A percentile compares a stretch with the other conserved stretches of the same genome.
phyloP scores from a whole-genome alignment of 305 asterid genomes.

The Ilex paraguariensis region DNA sequence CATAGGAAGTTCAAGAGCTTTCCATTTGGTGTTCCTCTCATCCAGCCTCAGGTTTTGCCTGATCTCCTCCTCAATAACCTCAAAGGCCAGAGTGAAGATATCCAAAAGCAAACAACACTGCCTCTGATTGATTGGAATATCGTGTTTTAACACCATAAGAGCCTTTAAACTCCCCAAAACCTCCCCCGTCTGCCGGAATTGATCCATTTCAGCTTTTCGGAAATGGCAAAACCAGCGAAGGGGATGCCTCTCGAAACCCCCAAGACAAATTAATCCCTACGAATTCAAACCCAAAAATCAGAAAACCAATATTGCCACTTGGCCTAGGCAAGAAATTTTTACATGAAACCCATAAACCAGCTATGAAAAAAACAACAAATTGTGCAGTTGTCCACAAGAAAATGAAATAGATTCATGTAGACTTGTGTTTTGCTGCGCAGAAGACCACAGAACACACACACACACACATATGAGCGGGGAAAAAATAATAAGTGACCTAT shows the following conservation, averaged over 20 bases:
- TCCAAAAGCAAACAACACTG: conserved; percentile 71
- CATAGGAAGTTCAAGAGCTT: conserved; percentile 66
- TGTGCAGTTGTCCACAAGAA: too few relatives aligned
- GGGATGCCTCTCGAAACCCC: not conserved
- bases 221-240: not conserved
- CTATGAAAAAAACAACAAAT: too few relatives aligned
- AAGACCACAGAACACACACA: too few relatives aligned
- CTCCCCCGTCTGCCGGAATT: conserved; percentile 80
- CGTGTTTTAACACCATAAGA: conserved; percentile 68
- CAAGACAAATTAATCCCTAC: too few relatives aligned
- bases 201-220: conserved; percentile 46
- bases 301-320: too few relatives aligned
- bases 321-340: too few relatives aligned
- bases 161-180: conserved; percentile 70
- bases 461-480: too few relatives aligned
- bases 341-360: too few relatives aligned
- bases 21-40: conserved; percentile 70
- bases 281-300: too few relatives aligned
- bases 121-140: conserved; percentile 64
- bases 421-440: too few relatives aligned
- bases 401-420: too few relatives aligned
- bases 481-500: too few relatives aligned
- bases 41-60: conserved; percentile 51
- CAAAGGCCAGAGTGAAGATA: conserved; percentile 54
- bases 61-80: conserved; percentile 59